Evolutionary conservation across 257 asterid species (phyloP).

Genomic region (Nyctanthes arbortristis): DNA sequence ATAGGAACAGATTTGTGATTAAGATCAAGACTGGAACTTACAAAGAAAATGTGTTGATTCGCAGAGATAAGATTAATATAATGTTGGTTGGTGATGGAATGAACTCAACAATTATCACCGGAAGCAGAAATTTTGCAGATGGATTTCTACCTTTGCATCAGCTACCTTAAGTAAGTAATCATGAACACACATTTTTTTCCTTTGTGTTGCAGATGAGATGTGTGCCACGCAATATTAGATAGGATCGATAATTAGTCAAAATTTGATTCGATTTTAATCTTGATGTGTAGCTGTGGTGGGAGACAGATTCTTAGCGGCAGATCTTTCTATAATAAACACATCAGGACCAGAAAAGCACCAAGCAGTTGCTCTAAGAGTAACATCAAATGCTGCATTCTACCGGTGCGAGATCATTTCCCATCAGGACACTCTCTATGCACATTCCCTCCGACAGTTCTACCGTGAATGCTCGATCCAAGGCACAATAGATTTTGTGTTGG

Average conservation of each 20-base stretch:
- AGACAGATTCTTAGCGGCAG: slow-evolving; percentile 67
- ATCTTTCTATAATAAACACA: slow-evolving; percentile 52
- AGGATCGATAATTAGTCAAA: neutral
- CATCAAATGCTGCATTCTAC: slow-evolving; percentile 62
- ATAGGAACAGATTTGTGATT: slow-evolving; percentile 39
- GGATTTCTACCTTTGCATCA: slow-evolving; percentile 69
- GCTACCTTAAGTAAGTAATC: slow-evolving; percentile 57
- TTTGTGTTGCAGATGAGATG: neutral
- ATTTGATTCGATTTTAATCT: neutral
- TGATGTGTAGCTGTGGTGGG: slow-evolving; percentile 62
- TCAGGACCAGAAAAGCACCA: slow-evolving; percentile 71
- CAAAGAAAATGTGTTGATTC: slow-evolving; percentile 52
- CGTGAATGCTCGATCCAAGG: slow-evolving; percentile 59
- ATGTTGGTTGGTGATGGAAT: slow-evolving; percentile 66
- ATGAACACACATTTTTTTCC: neutral
- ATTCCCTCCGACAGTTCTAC: slow-evolving; percentile 61
- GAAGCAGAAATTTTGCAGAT: slow-evolving; percentile 54
- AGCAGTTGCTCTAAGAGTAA: slow-evolving; percentile 70
- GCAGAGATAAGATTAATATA: slow-evolving; percentile 57
- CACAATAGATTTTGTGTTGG: slow-evolving; percentile 74
- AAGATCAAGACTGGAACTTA: slow-evolving; percentile 51
- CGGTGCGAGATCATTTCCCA: slow-evolving; percentile 58
- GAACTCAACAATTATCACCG: slow-evolving; percentile 57
- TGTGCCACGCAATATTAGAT: neutral
- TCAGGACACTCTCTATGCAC: slow-evolving; percentile 74